Evolutionary conservation across 2,329 filamentous ascomycete species (phyloP).

Genomic region (Xylariomycetidae sp.): DNA sequence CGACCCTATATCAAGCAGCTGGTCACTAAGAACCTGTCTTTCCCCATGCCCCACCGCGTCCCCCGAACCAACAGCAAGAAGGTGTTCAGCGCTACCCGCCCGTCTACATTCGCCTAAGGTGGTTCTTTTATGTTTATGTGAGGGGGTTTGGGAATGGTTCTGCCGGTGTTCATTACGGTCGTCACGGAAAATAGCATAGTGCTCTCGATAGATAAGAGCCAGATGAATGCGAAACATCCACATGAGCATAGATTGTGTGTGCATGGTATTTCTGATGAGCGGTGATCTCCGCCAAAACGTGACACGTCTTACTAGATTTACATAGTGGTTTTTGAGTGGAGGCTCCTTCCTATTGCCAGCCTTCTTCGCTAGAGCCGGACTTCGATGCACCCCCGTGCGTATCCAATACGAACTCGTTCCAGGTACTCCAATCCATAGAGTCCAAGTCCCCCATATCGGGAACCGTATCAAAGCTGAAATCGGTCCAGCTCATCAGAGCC

Average conservation of each 20-base stretch:
- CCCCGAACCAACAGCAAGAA: slow-evolving; percentile 80
- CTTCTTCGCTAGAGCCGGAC: slow-evolving; percentile 20
- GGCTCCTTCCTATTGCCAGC: no score
- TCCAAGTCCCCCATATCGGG: slow-evolving; percentile 8
- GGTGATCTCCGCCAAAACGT: slow-evolving; percentile 1
- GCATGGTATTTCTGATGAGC: not conserved
- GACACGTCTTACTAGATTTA: no score
- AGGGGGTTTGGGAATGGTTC: slow-evolving; percentile 44
- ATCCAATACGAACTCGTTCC: slow-evolving; percentile 42
- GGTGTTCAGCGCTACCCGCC: slow-evolving; percentile 88
- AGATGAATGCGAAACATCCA: slow-evolving; percentile 24
- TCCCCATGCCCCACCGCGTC: slow-evolving; percentile 97
- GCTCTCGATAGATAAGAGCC: slow-evolving; percentile 38
- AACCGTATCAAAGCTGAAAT: slow-evolving; percentile 19
- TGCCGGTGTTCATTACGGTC: slow-evolving; percentile 43
- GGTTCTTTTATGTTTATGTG: slow-evolving; percentile 43
- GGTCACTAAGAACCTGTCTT: slow-evolving; percentile 88
- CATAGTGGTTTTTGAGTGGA: no score
- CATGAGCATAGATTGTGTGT: no score
- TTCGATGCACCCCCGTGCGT: slow-evolving; percentile 29
- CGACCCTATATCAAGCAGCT: slow-evolving; percentile 99
- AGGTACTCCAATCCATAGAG: slow-evolving; percentile 32
- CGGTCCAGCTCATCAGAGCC: slow-evolving; percentile 15
- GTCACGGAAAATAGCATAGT: slow-evolving; percentile 57
- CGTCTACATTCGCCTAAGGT: slow-evolving; percentile 94